phyloP scores from a whole-genome alignment of 2,329 filamentous ascomycete genomes.

The Xylariaceae sp. region DNA sequence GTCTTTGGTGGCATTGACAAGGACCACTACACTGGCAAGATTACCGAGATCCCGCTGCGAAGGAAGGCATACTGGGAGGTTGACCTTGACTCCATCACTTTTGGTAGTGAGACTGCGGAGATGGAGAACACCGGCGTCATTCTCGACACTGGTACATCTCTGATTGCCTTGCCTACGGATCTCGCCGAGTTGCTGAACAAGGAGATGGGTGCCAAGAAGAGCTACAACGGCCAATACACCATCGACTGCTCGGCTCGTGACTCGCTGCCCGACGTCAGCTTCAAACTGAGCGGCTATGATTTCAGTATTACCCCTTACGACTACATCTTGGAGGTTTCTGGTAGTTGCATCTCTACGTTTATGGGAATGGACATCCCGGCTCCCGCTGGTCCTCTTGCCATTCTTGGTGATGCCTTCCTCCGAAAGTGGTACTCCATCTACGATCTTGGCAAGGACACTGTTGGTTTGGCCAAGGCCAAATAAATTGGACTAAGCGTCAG shows the following conservation, averaged over 20 bases:
- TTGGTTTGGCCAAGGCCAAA: conserved; percentile 87
- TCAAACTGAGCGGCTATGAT: conserved; percentile 88
- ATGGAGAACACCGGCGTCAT: conserved; percentile 95
- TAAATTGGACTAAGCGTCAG: background rate
- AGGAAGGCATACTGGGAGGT: conserved; percentile 99
- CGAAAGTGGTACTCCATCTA: conserved; percentile 96
- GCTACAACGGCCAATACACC: conserved; percentile 95
- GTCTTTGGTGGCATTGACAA: conserved; percentile 89
- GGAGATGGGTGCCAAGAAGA: conserved; percentile 98
- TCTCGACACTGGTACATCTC: conserved; percentile 96
- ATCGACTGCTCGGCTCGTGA: conserved; percentile 87
- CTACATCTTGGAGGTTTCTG: conserved; percentile 95
- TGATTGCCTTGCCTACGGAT: conserved; percentile 90
- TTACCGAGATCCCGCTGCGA: conserved; percentile 91
- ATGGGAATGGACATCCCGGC: conserved; percentile 95
- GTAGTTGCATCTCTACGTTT: conserved; percentile 95
- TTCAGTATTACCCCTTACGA: conserved; percentile 89
- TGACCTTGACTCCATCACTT: conserved; percentile 88
- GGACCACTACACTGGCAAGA: conserved; percentile 80
- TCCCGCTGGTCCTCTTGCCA: conserved; percentile 88
- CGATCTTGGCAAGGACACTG: conserved; percentile 85
- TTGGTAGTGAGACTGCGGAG: conserved; percentile 84
- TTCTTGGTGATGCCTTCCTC: conserved; percentile 87
- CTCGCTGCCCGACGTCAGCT: conserved; percentile 86
- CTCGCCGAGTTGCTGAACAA: conserved; percentile 96